Base-by-base conservation (phyloP, 768 basidiomycete genomes). In the Daedaleopsis nitida region DNA sequence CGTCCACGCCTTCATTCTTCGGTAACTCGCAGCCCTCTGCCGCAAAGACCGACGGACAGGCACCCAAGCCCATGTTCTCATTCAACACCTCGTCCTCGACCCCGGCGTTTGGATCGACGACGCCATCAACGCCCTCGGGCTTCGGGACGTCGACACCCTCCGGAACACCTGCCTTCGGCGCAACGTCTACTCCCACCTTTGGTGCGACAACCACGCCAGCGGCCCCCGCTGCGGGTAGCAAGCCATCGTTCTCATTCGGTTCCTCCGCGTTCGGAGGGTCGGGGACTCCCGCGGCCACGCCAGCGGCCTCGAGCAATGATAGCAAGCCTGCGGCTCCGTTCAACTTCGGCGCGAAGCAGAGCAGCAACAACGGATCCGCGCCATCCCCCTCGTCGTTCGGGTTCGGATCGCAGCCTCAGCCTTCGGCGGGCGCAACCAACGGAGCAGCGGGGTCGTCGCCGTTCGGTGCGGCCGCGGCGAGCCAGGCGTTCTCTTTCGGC, bases 201-300 rank as follows among this genome's bases (percentile, higher is more conserved):
- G 53, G 62, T 24, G 39, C 62, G 1, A n/a, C 59, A 10, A 32
- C 54, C n/a, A 42, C 42, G 4, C 44, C 54, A 8, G 48, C 21
- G 9, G 49, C 49, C 7, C 23, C 21, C 14, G 37, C 37, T 1
- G 24, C 59, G 13, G 49, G 54, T 13, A 65, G 55, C 52, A 65
- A 61, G 52, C 53, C 57, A 5, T 34, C 64, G 1, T 64, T 65
- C 58, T 43, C 62, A n/a, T 68, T 68, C 32, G 67, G 51, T 8
- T 14, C 44, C 24, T 37, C n/a, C 48, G 16, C 44, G 27, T 27
- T 37, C 37, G 38, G 48, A 39, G 39, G 44, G 39, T 19, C 55
- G 42, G 9, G 38, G 3, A 52, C 54, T 4, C n/a, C 39, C 2
- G 37, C 63, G 17, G 49, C 24, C 34, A 57, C 52, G 9, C 21